Evolutionary conservation across 2,329 filamentous ascomycete genomes (phyloP).

Genomic region (Cyphellophora attinorum): DNA sequence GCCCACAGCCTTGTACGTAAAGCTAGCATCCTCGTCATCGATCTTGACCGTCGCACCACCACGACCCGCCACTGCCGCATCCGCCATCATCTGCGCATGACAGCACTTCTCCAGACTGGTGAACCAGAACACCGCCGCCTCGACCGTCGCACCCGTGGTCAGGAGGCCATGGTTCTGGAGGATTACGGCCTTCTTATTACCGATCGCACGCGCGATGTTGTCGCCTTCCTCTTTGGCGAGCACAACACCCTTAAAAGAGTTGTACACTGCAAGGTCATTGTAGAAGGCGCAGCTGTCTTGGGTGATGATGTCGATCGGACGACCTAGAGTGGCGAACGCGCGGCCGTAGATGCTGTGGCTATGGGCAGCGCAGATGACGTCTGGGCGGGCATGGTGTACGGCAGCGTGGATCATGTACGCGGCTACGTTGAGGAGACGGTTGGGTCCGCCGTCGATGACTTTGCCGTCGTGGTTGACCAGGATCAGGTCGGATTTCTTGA

Average conservation of each 20-base stretch:
- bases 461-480: conserved; percentile 30
- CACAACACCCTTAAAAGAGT: conserved; percentile 29
- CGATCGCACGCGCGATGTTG: conserved; percentile 28
- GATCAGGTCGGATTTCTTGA: conserved; percentile 32
- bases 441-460: conserved; percentile 30
- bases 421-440: conserved; percentile 30
- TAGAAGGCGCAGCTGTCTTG: conserved; percentile 49
- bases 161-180: conserved; percentile 33
- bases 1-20: conserved; percentile 58
- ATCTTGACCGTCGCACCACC: conserved; percentile 59
- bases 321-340: conserved; percentile 54
- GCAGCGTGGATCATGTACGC: conserved; percentile 54
- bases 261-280: conserved; percentile 30
- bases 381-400: conserved; percentile 49
- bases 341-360: conserved; percentile 50
- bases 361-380: conserved; percentile 50
- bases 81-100: conserved; percentile 43
- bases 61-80: conserved; percentile 44
- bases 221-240: conserved; percentile 30
- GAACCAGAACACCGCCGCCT: conserved; percentile 46
- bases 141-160: conserved; percentile 30
- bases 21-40: conserved; percentile 56
- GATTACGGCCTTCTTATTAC: conserved; percentile 30
- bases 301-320: conserved; percentile 48
- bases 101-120: conserved; percentile 46